Percentiles rank a stretch among this genome's conserved stretches.
Conservation (phyloP, 768 basidiomycete species). For the Amanita molliuscula region DNA sequence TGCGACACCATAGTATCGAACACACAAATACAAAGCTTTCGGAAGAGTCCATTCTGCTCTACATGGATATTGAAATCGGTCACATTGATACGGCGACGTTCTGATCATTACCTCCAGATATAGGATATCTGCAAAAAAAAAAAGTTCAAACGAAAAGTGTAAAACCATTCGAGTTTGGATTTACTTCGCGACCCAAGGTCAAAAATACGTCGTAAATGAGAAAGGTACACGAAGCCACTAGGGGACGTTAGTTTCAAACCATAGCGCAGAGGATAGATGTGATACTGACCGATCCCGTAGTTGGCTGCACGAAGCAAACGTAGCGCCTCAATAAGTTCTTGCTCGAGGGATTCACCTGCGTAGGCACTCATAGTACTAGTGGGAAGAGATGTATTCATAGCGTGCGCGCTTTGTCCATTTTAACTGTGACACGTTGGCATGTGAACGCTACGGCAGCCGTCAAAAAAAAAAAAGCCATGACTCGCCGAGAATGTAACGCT, state of each 20-base stretch:
- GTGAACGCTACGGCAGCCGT: too few relatives aligned
- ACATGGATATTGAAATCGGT: background rate
- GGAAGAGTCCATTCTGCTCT: background rate
- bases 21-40: background rate
- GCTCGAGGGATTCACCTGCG: background rate
- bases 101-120: background rate
- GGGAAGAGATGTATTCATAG: background rate
- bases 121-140: background rate
- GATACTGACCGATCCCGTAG: background rate
- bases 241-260: background rate
- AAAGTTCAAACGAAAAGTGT: background rate
- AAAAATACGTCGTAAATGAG: background rate
- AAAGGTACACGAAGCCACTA: background rate
- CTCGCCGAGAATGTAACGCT: too few relatives aligned
- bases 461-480: too few relatives aligned
- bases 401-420: background rate
- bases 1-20: background rate
- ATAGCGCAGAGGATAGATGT: background rate
- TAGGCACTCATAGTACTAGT: background rate
- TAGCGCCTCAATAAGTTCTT: background rate
- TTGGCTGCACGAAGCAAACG: background rate
- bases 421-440: too few relatives aligned
- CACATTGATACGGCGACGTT: too few relatives aligned
- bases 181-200: background rate
- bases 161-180: too few relatives aligned